These are phyloP conservation scores for Colletotrichum sidae DNA, from an alignment of 2,329 filamentous ascomycete genomes.

Conservation along the genomic window DNA sequence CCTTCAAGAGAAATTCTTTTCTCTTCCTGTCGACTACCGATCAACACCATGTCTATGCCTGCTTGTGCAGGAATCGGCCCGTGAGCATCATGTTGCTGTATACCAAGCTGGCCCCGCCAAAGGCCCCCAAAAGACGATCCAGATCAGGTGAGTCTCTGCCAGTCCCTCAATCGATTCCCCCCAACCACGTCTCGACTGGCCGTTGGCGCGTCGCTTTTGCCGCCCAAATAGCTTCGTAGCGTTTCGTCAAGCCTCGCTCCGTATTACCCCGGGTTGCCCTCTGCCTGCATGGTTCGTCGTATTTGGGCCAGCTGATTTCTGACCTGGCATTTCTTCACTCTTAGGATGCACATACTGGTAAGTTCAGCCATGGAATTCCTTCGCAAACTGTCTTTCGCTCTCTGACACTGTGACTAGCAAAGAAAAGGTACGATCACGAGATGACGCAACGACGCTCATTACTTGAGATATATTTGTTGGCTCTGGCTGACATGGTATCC, in stretches of 20 bases:
- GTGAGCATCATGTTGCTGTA: slow-evolving; percentile 65
- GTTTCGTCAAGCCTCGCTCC: slow-evolving; percentile 6
- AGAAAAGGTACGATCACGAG: slow-evolving; percentile 60
- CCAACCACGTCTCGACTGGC: slow-evolving; percentile 17
- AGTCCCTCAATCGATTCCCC: slow-evolving; percentile 5
- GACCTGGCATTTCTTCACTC: slow-evolving; percentile 38
- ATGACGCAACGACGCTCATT: neutral
- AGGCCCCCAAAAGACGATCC: slow-evolving; percentile 69
- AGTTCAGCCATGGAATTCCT: slow-evolving; percentile 41
- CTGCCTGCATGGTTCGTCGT: slow-evolving; percentile 16
- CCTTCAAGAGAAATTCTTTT: slow-evolving; percentile 19
- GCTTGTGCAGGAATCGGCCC: slow-evolving; percentile 30
- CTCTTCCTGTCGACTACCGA: slow-evolving; percentile 5
- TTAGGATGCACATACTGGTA: slow-evolving; percentile 66
- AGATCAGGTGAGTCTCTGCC: slow-evolving; percentile 62
- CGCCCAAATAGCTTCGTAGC: slow-evolving; percentile 31
- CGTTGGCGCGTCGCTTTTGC: slow-evolving; percentile 16
- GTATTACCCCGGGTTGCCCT: slow-evolving; percentile 9
- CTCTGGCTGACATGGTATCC: neutral
- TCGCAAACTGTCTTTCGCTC: neutral
- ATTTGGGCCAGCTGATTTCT: slow-evolving; percentile 36
- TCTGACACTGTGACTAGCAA: slow-evolving; percentile 52
- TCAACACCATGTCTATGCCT: slow-evolving; percentile 33
- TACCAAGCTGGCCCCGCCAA: slow-evolving; percentile 67
- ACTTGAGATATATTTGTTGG: no score